Base-by-base conservation (phyloP, 441 rosid species). In the Euphorbia schlechtendalii region DNA sequence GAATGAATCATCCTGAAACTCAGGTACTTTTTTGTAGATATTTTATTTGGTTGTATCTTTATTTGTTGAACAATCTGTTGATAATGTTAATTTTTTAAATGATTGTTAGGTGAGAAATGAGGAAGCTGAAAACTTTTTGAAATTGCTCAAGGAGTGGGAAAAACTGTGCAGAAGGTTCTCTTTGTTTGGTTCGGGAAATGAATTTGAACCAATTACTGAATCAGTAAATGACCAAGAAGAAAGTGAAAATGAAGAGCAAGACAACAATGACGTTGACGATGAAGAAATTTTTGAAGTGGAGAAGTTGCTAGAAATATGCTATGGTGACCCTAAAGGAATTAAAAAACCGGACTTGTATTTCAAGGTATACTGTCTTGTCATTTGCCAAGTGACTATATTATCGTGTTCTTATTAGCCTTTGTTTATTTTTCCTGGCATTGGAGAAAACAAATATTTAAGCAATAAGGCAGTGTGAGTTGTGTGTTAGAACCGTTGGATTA, bases 71-170 rank as follows among this genome's bases (percentile, higher is more conserved):
- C 3, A 27, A 10, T 54, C 0, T 54, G 24, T 3, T 53, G 2
- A 1, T 32, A 34, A 12, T 54, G 8, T 25, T 12, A 9, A 0
- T 0, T 41, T n/a, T 27, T 25, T 7, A 41, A 56, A 55, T 65
- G 22, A 24, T 25, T n/a, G 27, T 25, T 53, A 65, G 69, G 69
- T 65, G 62, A 40, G 69, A 28, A 65, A 65, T 43, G 69, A 65
- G 43, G 62, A 53, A 22, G 54, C 69, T 24, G 54, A 65, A 18
- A 61, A 65, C 12, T 65, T 65, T 55, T 43, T 65, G 20, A 55
- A 18, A 55, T 22, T 65, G 2, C 43, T 65, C 1, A 65, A 65
- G 41, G 69, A 65, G 27, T 56, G 69, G 69, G 69, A 65, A 56
- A 65, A 56, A 3, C 20, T 65, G 14, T 65, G 69, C 5, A 65